Conservation (phyloP, 192 early-diverging fungal genomes). For the Globomyces pollinis-pini region DNA sequence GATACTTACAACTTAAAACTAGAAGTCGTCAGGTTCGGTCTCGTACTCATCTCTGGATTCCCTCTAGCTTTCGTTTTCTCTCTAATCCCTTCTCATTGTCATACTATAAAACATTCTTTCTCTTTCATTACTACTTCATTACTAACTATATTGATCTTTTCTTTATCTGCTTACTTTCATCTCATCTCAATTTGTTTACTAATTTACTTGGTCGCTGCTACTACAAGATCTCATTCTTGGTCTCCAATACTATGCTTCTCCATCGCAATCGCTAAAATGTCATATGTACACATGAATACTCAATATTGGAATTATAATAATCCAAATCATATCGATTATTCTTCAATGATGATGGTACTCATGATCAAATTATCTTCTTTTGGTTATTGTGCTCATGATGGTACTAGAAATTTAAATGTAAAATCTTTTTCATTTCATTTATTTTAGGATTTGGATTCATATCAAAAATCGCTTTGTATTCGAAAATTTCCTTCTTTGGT, state of each 20-base stretch:
- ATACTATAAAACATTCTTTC: conserved; percentile 29
- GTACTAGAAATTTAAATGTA: conserved; percentile 48
- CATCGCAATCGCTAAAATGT: conserved; percentile 27
- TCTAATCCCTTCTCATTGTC: conserved; percentile 9
- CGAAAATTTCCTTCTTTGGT: conserved; percentile 54
- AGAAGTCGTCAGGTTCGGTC: conserved; percentile 1
- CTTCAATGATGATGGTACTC: conserved; percentile 90
- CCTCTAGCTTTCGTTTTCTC: conserved; percentile 18
- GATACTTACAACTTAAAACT: too few species aligned
- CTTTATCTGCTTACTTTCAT: conserved; percentile 22
- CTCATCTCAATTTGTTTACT: conserved; percentile 15
- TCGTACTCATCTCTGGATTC: conserved; percentile 5
- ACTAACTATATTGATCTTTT: conserved; percentile 31
- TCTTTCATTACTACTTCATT: conserved; percentile 25
- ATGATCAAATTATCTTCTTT: conserved; percentile 87
- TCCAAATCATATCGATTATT: conserved; percentile 50
- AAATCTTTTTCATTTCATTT: too few species aligned
- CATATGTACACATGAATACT: neutral
- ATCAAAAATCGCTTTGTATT: conserved; percentile 62
- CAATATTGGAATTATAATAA: conserved; percentile 1
- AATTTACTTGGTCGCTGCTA: conserved; percentile 14
- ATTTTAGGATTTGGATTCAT: conserved; percentile 13
- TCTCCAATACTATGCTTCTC: conserved; percentile 27
- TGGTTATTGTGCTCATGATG: conserved; percentile 79
- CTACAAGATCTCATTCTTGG: conserved; percentile 11